phyloP scores from a whole-genome alignment of 116 monocot genomes.

The Phalaenopsis hybrid region DNA sequence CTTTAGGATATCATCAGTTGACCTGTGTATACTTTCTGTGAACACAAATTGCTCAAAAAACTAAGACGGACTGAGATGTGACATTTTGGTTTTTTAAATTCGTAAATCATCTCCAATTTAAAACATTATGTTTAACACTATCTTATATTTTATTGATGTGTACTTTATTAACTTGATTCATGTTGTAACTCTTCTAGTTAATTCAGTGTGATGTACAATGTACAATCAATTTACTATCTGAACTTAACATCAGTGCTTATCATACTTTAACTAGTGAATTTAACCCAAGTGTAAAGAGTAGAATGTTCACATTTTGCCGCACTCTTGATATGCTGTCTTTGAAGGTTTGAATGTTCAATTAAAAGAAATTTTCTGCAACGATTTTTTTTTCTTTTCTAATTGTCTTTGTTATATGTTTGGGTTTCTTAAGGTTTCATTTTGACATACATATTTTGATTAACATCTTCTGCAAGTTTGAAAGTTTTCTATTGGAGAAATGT shows the following conservation, averaged over 20 bases:
- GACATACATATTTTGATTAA: constrained; percentile 34
- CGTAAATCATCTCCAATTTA: background rate
- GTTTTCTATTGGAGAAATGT: constrained; percentile 23
- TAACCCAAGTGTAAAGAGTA: constrained; percentile 14
- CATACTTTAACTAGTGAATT: constrained; percentile 1
- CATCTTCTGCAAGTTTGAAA: constrained; percentile 31
- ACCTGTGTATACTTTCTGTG: constrained; percentile 33
- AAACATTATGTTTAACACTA: no score
- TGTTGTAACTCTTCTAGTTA: constrained; percentile 25
- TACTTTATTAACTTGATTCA: background rate
- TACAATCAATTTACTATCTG: constrained; percentile 31
- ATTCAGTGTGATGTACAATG: constrained; percentile 28
- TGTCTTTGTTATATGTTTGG: constrained; percentile 19
- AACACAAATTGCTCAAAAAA: constrained; percentile 53
- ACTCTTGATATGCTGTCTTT: constrained; percentile 45
- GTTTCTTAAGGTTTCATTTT: constrained; percentile 39
- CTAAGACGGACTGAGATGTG: constrained; percentile 29
- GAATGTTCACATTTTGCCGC: constrained; percentile 29
- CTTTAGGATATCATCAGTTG: constrained; percentile 29
- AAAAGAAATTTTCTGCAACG: background rate
- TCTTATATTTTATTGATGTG: no score
- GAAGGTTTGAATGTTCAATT: constrained; percentile 28
- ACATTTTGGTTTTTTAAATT: background rate
- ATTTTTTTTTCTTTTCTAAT: constrained; percentile 8
- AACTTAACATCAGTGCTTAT: constrained; percentile 16